Evolutionary conservation across 2,329 filamentous ascomycete species (phyloP).

Genomic region (Colletotrichum navitas): DNA sequence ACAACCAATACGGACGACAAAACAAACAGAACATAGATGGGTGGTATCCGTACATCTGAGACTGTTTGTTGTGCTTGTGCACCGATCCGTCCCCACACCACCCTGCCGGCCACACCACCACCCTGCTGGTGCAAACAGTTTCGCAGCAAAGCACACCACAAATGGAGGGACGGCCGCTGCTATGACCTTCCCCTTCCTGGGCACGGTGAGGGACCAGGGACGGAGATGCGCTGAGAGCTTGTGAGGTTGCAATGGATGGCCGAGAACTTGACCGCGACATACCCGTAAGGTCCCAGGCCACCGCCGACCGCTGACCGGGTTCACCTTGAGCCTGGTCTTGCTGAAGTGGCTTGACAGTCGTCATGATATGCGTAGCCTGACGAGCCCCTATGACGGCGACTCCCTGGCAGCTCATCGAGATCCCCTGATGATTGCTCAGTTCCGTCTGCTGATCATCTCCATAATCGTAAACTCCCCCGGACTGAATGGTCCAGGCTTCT

Average conservation of each 20-base stretch:
- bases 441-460: slow-evolving; percentile 20
- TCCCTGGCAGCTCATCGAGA: slow-evolving; percentile 22
- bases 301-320: slow-evolving; percentile 6
- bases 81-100: background rate
- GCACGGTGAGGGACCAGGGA: background rate
- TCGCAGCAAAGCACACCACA: background rate
- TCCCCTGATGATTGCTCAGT: slow-evolving; percentile 21
- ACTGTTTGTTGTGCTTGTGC: background rate
- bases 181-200: background rate
- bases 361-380: slow-evolving; percentile 1
- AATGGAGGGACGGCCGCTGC: slow-evolving; percentile 12
- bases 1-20: slow-evolving; percentile 8
- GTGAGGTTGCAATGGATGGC: slow-evolving; percentile 7
- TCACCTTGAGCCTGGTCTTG: slow-evolving; percentile 9
- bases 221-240: background rate
- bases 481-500: slow-evolving; percentile 20
- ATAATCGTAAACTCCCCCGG: slow-evolving; percentile 2
- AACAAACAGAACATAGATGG: slow-evolving; percentile 30
- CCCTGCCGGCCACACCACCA: too few species aligned
- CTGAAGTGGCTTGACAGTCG: background rate
- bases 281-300: background rate
- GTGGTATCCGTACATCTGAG: too few species aligned
- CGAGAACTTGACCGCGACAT: background rate
- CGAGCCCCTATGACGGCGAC: background rate
- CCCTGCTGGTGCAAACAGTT: background rate